Evolutionary conservation across 129 eudicot species (phyloP), one percentile per base, ranked within the genome.

Genomic region (Glebionis coronaria): DNA sequence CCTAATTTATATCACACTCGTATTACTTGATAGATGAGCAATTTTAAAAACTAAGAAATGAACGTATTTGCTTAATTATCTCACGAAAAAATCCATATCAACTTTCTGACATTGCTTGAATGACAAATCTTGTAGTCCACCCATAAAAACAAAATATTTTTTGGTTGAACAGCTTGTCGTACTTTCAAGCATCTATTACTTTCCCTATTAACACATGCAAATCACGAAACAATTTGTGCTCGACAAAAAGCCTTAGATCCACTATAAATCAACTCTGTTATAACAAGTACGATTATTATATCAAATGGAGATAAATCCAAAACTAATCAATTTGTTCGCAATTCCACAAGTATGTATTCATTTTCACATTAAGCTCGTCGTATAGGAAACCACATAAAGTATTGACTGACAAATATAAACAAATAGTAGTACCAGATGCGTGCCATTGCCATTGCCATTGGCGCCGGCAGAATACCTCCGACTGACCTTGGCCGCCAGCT

Each of bases 401-500:
- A 35, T 12, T 60, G 47, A 60, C 68, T 75, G 63, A 59, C 40
- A 35, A 51, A 42, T 75, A 50, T 12, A 53, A 13, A 13, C 49
- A 74, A 71, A 31, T 18, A 55, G 14, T 68, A 44, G 38, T 87
- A 90, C 99, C 97, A 78, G 69, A 78, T 94, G 90, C 70, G 78
- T 78, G 50, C 74, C 12, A 44, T 83, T 44, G 68, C 56, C 78
- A 76, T 79, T 80, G 88, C 95, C 97, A 84, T 87, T 89, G 74
- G 82, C 59, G 44, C 75, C 70, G 82, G 92, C 86, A 79, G 96
- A 44, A 73, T 62, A 81, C 88, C 99, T 87, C 97, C 97, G 74
- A 63, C 82, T 71, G 67, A 88, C 59, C 73, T 88, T 64, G n/a
- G 98, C 80, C 75, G 97, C 97, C 99, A 94, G 76, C 81, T 81